Evolutionary conservation across 106 monocot species (phyloP).

Genomic region (Phalaenopsis aphrodite): DNA sequence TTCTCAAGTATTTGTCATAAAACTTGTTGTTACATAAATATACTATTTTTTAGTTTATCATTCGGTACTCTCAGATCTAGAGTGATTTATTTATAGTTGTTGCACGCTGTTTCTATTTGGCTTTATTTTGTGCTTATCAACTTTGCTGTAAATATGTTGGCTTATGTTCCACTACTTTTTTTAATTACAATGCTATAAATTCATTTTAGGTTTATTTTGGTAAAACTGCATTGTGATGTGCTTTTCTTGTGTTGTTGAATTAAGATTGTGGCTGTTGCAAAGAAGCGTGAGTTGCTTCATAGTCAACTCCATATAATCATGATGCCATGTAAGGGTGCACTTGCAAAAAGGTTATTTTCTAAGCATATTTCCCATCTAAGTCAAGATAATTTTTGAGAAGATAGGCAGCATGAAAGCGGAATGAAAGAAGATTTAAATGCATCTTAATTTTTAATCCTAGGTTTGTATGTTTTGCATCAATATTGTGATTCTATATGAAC

Average conservation of each 20-base stretch:
- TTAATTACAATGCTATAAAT: neutral
- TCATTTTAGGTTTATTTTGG: neutral
- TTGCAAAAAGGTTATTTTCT: neutral
- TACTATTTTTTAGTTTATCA: neutral
- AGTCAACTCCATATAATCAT: neutral
- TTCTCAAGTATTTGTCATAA: neutral
- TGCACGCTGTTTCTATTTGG: neutral
- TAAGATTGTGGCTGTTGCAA: neutral
- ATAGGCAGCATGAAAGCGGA: neutral
- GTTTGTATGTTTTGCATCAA: neutral
- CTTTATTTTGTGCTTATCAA: neutral
- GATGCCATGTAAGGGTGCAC: neutral
- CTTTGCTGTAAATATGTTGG: no score
- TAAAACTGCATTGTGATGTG: neutral
- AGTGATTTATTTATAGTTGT: neutral
- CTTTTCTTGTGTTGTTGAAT: neutral
- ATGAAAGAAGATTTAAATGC: neutral
- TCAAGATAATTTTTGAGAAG: neutral
- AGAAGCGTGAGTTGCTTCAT: neutral
- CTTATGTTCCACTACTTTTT: neutral
- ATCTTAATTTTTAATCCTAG: neutral
- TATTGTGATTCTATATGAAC: neutral
- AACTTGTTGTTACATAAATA: no score
- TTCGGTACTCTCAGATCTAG: neutral
- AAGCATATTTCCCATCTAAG: neutral